These are phyloP conservation scores for Cenchrus americanus DNA, from an alignment of 176 grass and related monocot genomes.

Conservation along the genomic window DNA sequence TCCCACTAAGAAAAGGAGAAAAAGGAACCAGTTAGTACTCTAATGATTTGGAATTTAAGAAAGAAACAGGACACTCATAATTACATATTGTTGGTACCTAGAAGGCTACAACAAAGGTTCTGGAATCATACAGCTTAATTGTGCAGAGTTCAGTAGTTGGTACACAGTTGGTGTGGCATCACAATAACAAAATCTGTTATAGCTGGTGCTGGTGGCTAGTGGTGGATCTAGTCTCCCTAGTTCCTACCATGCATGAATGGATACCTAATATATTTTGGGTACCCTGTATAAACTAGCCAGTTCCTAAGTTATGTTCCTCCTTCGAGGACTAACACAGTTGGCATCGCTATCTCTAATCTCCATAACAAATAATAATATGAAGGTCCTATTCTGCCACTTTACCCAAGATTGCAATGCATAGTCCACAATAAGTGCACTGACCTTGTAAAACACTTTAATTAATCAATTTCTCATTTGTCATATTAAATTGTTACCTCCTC, in stretches of 20 bases:
- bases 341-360: background rate
- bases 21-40: background rate
- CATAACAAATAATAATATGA: background rate
- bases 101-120: constrained; percentile 13
- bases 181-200: constrained; percentile 1
- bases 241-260: background rate
- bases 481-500: background rate
- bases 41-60: background rate
- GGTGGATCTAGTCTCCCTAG: background rate
- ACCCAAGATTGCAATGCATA: background rate
- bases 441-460: background rate
- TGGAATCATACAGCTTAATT: constrained; percentile 12
- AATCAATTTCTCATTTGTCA: background rate
- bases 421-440: background rate
- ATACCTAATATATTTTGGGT: background rate
- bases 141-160: constrained; percentile 18
- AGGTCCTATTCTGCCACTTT: background rate
- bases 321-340: background rate
- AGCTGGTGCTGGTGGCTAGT: background rate
- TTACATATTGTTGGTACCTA: background rate
- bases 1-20: constrained; percentile 58
- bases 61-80: background rate
- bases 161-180: constrained; percentile 24
- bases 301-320: background rate
- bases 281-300: background rate